phyloP scores from a whole-genome alignment of 2,329 filamentous ascomycete species.

The Stromatinia cepivora region DNA sequence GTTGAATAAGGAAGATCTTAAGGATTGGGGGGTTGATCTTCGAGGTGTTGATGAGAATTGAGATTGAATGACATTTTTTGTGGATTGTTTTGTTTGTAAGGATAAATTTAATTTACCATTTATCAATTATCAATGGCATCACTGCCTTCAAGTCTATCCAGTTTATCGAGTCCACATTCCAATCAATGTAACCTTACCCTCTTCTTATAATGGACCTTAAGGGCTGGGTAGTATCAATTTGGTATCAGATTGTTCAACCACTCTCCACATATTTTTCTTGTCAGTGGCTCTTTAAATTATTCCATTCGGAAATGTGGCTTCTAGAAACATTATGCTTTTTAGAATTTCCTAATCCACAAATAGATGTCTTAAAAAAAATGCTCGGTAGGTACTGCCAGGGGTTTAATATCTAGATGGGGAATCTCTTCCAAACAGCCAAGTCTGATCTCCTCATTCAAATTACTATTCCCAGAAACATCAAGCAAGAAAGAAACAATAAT shows the following conservation, averaged over 20 bases:
- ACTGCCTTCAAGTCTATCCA: not conserved
- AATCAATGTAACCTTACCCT: not conserved
- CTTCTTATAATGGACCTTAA: not conserved
- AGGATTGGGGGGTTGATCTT: not conserved
- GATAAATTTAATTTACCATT: not conserved
- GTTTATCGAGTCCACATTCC: not conserved
- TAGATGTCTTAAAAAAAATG: not conserved
- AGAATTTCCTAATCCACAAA: not conserved
- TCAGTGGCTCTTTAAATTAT: not conserved
- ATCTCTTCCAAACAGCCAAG: slow-evolving; percentile 12
- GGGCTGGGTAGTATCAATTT: not conserved
- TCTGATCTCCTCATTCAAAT: not conserved
- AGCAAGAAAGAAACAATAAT: not conserved
- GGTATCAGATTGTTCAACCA: not conserved
- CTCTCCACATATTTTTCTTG: not conserved
- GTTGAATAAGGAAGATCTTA: not conserved
- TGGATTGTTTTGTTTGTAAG: not conserved
- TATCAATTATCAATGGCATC: not conserved
- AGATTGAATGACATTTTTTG: not conserved
- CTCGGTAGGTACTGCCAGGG: not conserved
- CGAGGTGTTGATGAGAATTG: not conserved
- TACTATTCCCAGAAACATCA: not conserved
- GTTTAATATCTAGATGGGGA: not conserved
- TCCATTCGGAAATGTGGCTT: not conserved
- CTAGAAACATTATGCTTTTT: slow-evolving; percentile 12